A percentile compares a stretch with the other conserved stretches of the same genome.
phyloP scores from a whole-genome alignment of 2,329 filamentous ascomycete genomes.

The Sclerotinia trifoliorum region DNA sequence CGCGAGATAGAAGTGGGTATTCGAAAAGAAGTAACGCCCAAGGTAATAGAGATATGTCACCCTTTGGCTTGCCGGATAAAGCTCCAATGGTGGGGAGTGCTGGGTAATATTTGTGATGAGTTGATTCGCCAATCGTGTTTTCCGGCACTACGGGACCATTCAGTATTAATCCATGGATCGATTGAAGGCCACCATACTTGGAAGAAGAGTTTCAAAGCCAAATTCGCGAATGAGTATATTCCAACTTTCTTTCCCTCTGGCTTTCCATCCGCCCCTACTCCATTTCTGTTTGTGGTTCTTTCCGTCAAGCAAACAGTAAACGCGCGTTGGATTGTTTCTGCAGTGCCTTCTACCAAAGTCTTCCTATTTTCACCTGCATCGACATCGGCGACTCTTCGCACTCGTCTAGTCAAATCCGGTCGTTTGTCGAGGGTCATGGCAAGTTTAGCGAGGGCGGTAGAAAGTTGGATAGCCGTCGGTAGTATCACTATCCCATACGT shows the following conservation, averaged over 20 bases:
- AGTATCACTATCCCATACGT: constrained; percentile 79
- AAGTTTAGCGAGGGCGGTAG: constrained; percentile 74
- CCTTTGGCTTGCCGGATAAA: constrained; percentile 82
- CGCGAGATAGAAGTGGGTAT: constrained; percentile 77
- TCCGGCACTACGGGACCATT: constrained; percentile 59
- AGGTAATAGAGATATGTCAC: constrained; percentile 95
- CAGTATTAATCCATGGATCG: constrained; percentile 21
- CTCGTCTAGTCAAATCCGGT: constrained; percentile 70
- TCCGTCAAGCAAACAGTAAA: constrained; percentile 90
- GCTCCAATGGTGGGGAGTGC: constrained; percentile 74
- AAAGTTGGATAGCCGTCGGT: constrained; percentile 78
- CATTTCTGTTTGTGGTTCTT: constrained; percentile 61
- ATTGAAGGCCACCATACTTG: constrained; percentile 52
- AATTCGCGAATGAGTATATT: constrained; percentile 89
- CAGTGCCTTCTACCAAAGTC: constrained; percentile 80
- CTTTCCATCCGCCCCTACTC: constrained; percentile 52
- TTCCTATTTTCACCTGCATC: constrained; percentile 67
- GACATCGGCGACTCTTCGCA: constrained; percentile 50
- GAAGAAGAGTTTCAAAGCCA: constrained; percentile 84
- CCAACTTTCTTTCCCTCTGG: constrained; percentile 83
- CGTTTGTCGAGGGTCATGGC: constrained; percentile 81
- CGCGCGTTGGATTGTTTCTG: constrained; percentile 84
- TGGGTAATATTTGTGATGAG: constrained; percentile 86
- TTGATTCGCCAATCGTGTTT: constrained; percentile 79
- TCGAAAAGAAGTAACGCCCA: constrained; percentile 83